These are phyloP conservation scores for Salvia splendens DNA, from an alignment of 257 asterid genomes.

Conservation along the genomic window DNA sequence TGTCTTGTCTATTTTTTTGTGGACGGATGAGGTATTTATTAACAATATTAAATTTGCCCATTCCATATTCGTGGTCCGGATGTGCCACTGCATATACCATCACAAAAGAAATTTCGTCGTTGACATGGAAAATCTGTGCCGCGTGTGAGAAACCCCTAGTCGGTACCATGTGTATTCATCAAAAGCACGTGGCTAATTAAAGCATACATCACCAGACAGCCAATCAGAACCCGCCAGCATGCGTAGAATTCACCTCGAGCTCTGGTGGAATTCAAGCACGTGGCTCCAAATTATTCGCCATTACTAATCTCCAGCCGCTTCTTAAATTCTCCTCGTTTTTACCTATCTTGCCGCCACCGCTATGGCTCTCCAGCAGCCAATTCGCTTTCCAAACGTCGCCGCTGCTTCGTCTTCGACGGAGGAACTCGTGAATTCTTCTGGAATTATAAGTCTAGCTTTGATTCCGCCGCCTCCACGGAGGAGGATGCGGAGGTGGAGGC, in stretches of 20 bases:
- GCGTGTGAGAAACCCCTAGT: background rate
- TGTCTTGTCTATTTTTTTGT: too few relatives aligned
- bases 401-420: background rate
- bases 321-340: background rate
- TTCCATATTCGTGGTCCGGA: too few relatives aligned
- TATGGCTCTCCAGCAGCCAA: conserved; percentile 4
- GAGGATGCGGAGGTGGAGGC: background rate
- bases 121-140: conserved; percentile 15
- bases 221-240: conserved; percentile 38
- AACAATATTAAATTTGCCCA: too few relatives aligned
- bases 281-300: too few relatives aligned
- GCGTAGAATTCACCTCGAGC: background rate
- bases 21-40: too few relatives aligned
- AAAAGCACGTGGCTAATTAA: conserved; percentile 46
- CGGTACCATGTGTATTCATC: conserved; percentile 35
- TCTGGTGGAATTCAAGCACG: conserved; percentile 8
- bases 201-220: conserved; percentile 27
- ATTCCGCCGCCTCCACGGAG: background rate
- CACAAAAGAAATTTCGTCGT: background rate
- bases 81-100: background rate
- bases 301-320: conserved; percentile 24
- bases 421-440: conserved; percentile 17
- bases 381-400: background rate
- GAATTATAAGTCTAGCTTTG: conserved; percentile 40
- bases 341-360: conserved; percentile 22